Evolutionary conservation across 2,329 filamentous ascomycete species (phyloP), one percentile per base, ranked within the genome.

Genomic region (Aspergillus fumigatus): DNA sequence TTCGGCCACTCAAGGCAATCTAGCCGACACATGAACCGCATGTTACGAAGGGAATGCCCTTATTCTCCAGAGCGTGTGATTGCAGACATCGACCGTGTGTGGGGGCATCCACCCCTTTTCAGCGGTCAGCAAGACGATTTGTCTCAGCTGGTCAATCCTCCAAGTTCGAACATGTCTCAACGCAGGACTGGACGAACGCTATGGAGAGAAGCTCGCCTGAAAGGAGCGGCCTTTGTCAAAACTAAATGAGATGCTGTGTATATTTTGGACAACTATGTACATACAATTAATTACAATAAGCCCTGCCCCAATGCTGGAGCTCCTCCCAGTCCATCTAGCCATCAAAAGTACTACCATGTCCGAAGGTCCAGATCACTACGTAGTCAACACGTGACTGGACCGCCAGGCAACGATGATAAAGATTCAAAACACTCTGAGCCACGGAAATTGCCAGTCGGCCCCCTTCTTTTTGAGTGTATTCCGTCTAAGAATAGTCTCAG

Each of bases 1-100:
- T 78, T 71, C 54, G 72, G 70, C 41, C 61, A 58, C 10, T 62
- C 67, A 41, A 53, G 67, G 6, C 56, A 59, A 21, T 75, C 73
- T 2, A 68, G 58, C 25, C 67, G 67, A 14, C 66, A 55, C 27
- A 66, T 67, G 59, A 77, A 75, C 45, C 71, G 72, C 8, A 65
- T 67, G 48, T 56, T 76, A 53, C 69, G 75, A 19, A 59, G 62
- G n/a, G 61, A 68, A 32, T 76, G 75, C 48, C 71, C 70, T 4
- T 76, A 70, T 49, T 61, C 53, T 27, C 47, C 68, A 8, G 60
- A 69, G 14, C 64, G 63, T 25, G 68, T 76, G 8, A 35, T 74
- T 5, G 51, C 40, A 0, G 72, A 74, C 60, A 69, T 75, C 23
- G 58, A 70, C 32, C 63, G 56, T 41, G 72, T 69, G 10, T 76